Evolutionary conservation across 2,329 filamentous ascomycete genomes (phyloP), one percentile per base, ranked within the genome.

Genomic region (Xylariales sp.): DNA sequence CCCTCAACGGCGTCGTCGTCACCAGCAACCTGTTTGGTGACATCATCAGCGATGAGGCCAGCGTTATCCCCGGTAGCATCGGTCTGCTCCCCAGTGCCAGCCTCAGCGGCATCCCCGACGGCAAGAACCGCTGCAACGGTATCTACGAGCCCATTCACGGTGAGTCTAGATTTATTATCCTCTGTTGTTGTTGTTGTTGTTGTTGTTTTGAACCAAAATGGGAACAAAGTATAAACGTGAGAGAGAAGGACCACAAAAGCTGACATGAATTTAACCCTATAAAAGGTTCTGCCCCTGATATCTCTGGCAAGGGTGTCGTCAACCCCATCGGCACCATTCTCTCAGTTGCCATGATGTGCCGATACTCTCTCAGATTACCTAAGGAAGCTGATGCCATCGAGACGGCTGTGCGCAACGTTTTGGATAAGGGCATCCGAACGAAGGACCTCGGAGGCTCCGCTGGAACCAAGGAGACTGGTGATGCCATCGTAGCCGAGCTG

Each of bases 61-160:
- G 85, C 53, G 90, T 95, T 35, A 97, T 97, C 52, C 88, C 91
- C 4, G 91, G 91, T 13, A 89, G 83, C 53, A 79, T 97, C 51
- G 91, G 93, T 20, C 70, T 97, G 48, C 69, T 95, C 50, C 91
- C 91, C 18, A 91, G 85, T 60, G 91, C 91, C 11, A 93, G 85
- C 63, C 69, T 97, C 59, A 85, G 83, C 48, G 88, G 86, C 28
- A 81, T 95, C 43, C 91, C 91, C 0, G 88, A 94, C 61, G 87
- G 87, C 39, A 86, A 88, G 72, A 77, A 72, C 53, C 83, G 78
- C 61, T 88, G 90, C 58, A 95, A 94, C 60, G 91, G 89, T 52
- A 95, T 97, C 56, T 98, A 95, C 62, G 91, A 97, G 74, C 91
- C 91, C 18, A 97, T 98, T 53, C 91, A 98, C 63, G 90, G 88